phyloP scores from a whole-genome alignment of 2,329 filamentous ascomycete genomes.

The Aspergillus sp. region DNA sequence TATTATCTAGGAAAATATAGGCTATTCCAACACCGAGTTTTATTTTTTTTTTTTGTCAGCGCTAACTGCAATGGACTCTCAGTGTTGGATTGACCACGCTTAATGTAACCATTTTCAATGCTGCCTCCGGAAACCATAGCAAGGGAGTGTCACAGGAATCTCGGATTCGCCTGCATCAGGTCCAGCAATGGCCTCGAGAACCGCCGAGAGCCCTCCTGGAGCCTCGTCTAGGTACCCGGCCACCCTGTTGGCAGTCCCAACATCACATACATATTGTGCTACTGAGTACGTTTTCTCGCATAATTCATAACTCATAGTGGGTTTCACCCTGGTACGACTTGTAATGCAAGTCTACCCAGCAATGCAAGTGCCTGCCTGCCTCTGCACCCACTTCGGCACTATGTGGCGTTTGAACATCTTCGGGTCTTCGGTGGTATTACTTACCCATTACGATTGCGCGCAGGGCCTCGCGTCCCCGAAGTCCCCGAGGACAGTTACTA shows the following conservation, averaged over 20 bases:
- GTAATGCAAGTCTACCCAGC: not conserved
- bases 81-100: not conserved
- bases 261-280: not conserved
- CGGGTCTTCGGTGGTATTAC: too few species aligned
- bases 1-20: too few species aligned
- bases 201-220: not conserved
- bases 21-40: too few species aligned
- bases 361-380: not conserved
- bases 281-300: not conserved
- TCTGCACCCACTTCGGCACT: not conserved
- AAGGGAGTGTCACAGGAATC: not conserved
- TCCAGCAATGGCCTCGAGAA: not conserved
- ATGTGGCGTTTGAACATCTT: too few species aligned
- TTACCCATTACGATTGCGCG: too few species aligned
- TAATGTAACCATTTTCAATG: not conserved
- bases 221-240: not conserved
- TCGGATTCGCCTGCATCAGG: not conserved
- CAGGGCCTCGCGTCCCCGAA: too few species aligned
- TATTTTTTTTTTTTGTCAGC: not conserved
- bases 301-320: not conserved
- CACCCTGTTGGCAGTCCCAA: not conserved
- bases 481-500: too few species aligned
- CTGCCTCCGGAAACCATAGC: not conserved
- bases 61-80: not conserved
- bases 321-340: not conserved